phyloP scores from a whole-genome alignment of 768 basidiomycete genomes.

The Trametes cinnabarina region DNA sequence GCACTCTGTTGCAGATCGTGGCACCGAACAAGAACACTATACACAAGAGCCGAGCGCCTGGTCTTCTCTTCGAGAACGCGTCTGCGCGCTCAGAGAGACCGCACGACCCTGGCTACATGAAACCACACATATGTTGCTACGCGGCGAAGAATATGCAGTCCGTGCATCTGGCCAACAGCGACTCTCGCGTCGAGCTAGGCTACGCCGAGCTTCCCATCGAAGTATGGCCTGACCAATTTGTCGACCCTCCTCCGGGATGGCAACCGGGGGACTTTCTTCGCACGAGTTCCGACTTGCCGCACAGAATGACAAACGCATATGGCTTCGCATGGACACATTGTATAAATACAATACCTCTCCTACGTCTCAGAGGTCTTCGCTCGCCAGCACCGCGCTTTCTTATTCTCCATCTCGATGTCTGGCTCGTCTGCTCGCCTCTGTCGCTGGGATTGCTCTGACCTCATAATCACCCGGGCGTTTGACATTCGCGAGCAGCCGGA shows the following conservation, averaged over 20 bases:
- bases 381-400: slow-evolving; percentile 30
- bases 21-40: not conserved
- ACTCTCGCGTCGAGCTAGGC: not conserved
- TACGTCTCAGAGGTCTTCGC: slow-evolving; percentile 11
- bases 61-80: not conserved
- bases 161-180: not conserved
- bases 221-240: slow-evolving; percentile 7
- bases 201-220: slow-evolving; percentile 15
- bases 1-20: not conserved
- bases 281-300: not conserved
- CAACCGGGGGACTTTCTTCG: not conserved
- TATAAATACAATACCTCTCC: not conserved
- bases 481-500: slow-evolving; percentile 22
- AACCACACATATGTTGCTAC: slow-evolving; percentile 6
- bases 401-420: slow-evolving; percentile 31
- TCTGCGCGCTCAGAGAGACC: not conserved
- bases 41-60: not conserved
- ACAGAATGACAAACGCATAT: not conserved
- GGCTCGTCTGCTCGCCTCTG: slow-evolving; percentile 30
- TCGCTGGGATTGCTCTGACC: slow-evolving; percentile 33
- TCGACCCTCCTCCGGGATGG: not conserved
- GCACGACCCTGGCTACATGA: not conserved
- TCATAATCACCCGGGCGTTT: slow-evolving; percentile 30
- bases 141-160: not conserved
- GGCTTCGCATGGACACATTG: not conserved